Percentiles rank a stretch among this genome's conserved stretches.
phyloP scores from a whole-genome alignment of 495 filamentous ascomycete species.

The Penicillium cosmopolitanum region DNA sequence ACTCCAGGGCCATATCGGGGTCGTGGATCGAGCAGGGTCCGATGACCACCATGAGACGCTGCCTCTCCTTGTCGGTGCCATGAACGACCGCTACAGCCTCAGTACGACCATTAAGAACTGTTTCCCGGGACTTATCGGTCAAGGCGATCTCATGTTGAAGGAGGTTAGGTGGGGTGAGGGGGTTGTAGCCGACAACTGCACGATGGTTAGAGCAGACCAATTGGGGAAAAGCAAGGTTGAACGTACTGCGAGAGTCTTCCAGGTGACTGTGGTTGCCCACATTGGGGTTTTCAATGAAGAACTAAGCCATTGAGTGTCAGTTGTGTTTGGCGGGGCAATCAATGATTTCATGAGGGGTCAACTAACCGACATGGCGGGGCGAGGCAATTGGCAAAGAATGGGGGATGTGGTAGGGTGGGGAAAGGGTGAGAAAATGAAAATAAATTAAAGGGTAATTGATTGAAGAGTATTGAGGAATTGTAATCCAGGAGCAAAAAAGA shows the following conservation, averaged over 20 bases:
- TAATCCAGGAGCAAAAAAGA: slow-evolving; percentile 5
- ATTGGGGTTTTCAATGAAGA: slow-evolving; percentile 88
- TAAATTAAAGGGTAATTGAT: neutral
- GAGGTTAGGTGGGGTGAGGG: slow-evolving; percentile 88
- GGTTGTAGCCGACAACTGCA: slow-evolving; percentile 87
- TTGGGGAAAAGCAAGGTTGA: slow-evolving; percentile 3
- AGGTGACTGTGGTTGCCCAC: slow-evolving; percentile 78
- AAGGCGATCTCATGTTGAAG: slow-evolving; percentile 94
- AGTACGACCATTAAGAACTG: slow-evolving; percentile 78
- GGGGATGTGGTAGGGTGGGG: neutral
- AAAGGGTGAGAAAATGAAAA: neutral
- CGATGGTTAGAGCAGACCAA: slow-evolving; percentile 11
- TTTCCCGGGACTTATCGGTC: slow-evolving; percentile 73
- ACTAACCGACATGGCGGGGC: slow-evolving; percentile 50
- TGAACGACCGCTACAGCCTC: slow-evolving; percentile 83
- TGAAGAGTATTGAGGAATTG: slow-evolving; percentile 3
- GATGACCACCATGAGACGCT: slow-evolving; percentile 86
- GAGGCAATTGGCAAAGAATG: neutral
- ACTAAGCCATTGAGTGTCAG: slow-evolving; percentile 44
- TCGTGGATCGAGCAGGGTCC: slow-evolving; percentile 99
- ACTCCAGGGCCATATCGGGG: slow-evolving; percentile 86
- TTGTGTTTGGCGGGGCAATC: neutral
- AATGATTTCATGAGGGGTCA: slow-evolving; percentile 24
- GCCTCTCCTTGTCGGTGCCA: slow-evolving; percentile 68
- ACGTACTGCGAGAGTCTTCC: slow-evolving; percentile 90